These are phyloP conservation scores for Rhizopogon salebrosus DNA, from an alignment of 768 basidiomycete species.

Conservation along the genomic window DNA sequence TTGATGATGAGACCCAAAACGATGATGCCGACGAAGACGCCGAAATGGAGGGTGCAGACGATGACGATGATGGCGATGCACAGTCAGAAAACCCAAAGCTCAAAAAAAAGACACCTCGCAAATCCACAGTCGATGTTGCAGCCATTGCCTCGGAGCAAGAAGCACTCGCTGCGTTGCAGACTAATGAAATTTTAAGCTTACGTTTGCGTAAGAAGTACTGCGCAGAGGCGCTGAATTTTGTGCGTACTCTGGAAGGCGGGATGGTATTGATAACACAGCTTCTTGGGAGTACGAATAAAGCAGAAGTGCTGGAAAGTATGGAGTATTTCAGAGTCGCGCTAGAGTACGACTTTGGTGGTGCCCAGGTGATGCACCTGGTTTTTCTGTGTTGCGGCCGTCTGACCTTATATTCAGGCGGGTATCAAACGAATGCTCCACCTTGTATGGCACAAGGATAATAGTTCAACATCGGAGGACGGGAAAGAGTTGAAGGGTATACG, in stretches of 20 bases:
- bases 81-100: constrained; percentile 34
- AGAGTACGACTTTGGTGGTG: constrained; percentile 74
- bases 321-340: constrained; percentile 84
- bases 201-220: constrained; percentile 82
- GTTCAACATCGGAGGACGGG: constrained; percentile 66
- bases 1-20: constrained; percentile 49
- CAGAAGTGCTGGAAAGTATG: constrained; percentile 79
- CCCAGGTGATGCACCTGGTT: constrained; percentile 49
- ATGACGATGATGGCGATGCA: constrained; percentile 33
- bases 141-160: constrained; percentile 67
- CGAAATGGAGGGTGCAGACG: constrained; percentile 26
- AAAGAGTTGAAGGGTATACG: constrained; percentile 85
- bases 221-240: constrained; percentile 80
- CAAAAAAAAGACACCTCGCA: constrained; percentile 49
- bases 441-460: constrained; percentile 95
- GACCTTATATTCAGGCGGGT: constrained; percentile 49
- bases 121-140: constrained; percentile 68
- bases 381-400: neutral
- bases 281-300: constrained; percentile 80
- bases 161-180: constrained; percentile 63
- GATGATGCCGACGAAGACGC: constrained; percentile 19
- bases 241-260: constrained; percentile 59
- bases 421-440: constrained; percentile 96
- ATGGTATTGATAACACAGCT: constrained; percentile 72
- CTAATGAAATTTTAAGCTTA: constrained; percentile 58